A percentile compares a stretch with the other conserved stretches of the same genome.
Conservation (phyloP, 2,329 filamentous ascomycete species). For the Diaporthe ampelina region DNA sequence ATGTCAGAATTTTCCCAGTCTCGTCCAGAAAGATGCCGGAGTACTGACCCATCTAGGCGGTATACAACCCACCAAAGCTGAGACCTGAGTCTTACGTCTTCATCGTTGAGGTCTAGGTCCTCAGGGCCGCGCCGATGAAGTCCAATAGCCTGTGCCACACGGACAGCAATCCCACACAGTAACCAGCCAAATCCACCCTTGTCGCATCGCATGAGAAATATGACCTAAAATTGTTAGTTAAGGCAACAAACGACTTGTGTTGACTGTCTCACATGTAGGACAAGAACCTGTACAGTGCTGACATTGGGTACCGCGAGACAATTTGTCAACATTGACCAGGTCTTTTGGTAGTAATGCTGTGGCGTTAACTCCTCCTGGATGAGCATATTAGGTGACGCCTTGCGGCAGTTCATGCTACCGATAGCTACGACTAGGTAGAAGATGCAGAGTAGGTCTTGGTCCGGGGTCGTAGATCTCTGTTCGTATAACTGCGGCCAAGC, state of each 20-base stretch:
- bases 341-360: neutral
- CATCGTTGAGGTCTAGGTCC: neutral
- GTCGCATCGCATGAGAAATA: neutral
- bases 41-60: neutral
- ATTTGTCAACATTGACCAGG: neutral
- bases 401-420: neutral
- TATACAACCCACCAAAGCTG: neutral
- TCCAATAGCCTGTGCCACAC: slow-evolving; percentile 10
- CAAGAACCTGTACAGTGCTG: neutral
- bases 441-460: neutral
- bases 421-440: slow-evolving; percentile 11
- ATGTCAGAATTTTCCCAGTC: neutral
- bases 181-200: slow-evolving; percentile 7
- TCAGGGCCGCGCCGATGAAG: neutral
- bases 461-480: no score
- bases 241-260: neutral
- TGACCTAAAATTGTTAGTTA: neutral
- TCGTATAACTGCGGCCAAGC: neutral
- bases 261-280: neutral
- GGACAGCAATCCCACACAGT: slow-evolving; percentile 1
- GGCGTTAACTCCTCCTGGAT: no score
- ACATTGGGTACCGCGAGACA: slow-evolving; percentile 1
- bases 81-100: neutral
- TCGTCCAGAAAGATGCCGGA: accelerated
- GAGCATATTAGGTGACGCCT: no score